Percentiles rank a stretch among this genome's conserved stretches.
These are phyloP conservation scores for Barnettozyma wickerhamii DNA, from an alignment of 805 yeast species.

Conservation along the genomic window DNA sequence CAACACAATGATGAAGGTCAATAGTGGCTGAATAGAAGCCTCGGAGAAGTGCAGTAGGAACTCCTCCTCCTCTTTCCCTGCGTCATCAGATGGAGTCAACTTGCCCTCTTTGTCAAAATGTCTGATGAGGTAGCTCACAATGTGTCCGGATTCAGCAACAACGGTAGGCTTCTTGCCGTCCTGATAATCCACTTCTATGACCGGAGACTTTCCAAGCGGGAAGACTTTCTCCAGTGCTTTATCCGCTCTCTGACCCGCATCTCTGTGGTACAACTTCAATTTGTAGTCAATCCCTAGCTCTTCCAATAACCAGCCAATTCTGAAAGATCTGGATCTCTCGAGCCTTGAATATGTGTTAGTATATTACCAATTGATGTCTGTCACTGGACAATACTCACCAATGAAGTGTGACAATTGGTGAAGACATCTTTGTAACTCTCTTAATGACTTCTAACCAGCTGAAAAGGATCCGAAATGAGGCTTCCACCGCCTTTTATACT, in stretches of 20 bases:
- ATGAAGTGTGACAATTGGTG: conserved; percentile 19
- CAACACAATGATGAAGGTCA: conserved; percentile 34
- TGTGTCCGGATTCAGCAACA: conserved; percentile 59
- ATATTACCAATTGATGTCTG: neutral
- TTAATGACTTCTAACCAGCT: too few species aligned
- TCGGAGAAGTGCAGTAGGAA: conserved; percentile 56
- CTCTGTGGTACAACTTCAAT: conserved; percentile 47
- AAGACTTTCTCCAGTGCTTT: conserved; percentile 46
- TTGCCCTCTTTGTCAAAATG: conserved; percentile 42
- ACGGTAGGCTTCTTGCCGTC: conserved; percentile 25
- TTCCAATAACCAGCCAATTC: conserved; percentile 64
- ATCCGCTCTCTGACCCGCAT: conserved; percentile 45
- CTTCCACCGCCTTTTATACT: too few species aligned
- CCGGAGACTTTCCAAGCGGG: conserved; percentile 63
- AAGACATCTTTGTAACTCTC: too few species aligned
- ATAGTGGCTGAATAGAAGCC: conserved; percentile 52
- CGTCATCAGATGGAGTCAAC: conserved; percentile 34
- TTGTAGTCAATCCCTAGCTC: conserved; percentile 52
- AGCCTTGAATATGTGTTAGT: too few species aligned
- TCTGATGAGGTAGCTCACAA: conserved; percentile 46
- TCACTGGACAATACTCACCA: conserved; percentile 18
- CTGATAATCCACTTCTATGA: conserved; percentile 42
- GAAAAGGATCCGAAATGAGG: too few species aligned
- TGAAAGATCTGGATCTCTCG: conserved; percentile 49
- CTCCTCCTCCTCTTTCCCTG: conserved; percentile 40